Percentiles rank a stretch among this genome's conserved stretches.
phyloP scores from a whole-genome alignment of 2,329 filamentous ascomycete species.

The Clonostachys solani region DNA sequence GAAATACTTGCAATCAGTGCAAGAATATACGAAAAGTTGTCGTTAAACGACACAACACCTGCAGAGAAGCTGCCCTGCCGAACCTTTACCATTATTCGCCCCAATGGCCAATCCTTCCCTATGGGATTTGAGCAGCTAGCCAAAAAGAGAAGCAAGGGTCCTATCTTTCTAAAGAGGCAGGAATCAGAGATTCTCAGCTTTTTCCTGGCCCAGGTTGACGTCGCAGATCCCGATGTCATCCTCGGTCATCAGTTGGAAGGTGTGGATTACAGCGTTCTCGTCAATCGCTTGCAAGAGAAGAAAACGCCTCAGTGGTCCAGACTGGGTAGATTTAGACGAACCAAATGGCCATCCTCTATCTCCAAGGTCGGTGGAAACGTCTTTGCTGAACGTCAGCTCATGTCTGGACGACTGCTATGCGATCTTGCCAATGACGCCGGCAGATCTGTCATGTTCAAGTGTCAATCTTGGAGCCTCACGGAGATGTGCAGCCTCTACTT shows the following conservation, averaged over 20 bases:
- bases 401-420: slow-evolving; percentile 85
- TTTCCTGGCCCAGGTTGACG: slow-evolving; percentile 84
- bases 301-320: slow-evolving; percentile 94
- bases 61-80: slow-evolving; percentile 85
- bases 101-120: slow-evolving; percentile 71
- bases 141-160: slow-evolving; percentile 65
- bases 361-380: slow-evolving; percentile 84
- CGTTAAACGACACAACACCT: slow-evolving; percentile 80
- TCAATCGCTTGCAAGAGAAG: slow-evolving; percentile 82
- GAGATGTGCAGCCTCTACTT: slow-evolving; percentile 97
- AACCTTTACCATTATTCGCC: slow-evolving; percentile 88
- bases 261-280: slow-evolving; percentile 87
- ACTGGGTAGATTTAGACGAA: slow-evolving; percentile 79
- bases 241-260: slow-evolving; percentile 96
- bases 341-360: slow-evolving; percentile 82
- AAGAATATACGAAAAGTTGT: slow-evolving; percentile 87
- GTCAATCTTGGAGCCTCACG: slow-evolving; percentile 95
- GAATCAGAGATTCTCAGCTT: slow-evolving; percentile 83
- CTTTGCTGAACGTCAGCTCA: slow-evolving; percentile 86
- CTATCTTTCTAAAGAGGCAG: slow-evolving; percentile 75
- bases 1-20: slow-evolving; percentile 91
- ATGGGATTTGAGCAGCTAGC: slow-evolving; percentile 79
- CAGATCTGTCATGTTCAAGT: slow-evolving; percentile 95
- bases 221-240: slow-evolving; percentile 88
- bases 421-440: slow-evolving; percentile 95